These are phyloP conservation scores for Ormosia semicastrata DNA, from an alignment of 306 rosid species.

Conservation along the genomic window DNA sequence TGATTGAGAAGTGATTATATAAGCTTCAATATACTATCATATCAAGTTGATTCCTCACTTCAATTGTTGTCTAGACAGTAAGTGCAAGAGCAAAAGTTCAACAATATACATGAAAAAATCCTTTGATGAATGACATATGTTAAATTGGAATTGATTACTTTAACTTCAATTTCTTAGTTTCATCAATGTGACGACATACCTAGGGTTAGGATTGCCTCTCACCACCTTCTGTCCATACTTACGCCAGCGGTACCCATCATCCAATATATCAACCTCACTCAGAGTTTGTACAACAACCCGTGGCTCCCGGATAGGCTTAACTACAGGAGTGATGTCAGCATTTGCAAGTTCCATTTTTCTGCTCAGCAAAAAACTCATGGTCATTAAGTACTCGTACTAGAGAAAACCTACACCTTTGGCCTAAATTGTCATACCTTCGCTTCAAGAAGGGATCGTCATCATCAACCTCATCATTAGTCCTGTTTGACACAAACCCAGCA, in stretches of 20 bases:
- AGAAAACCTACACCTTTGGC: conserved; percentile 16
- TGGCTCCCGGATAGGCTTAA: conserved; percentile 95
- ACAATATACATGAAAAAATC: conserved; percentile 8
- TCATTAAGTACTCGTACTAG: conserved; percentile 18
- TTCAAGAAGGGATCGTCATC: conserved; percentile 85
- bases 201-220: conserved; percentile 98
- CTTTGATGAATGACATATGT: neutral
- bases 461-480: conserved; percentile 64
- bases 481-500: conserved; percentile 48
- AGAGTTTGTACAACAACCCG: conserved; percentile 96
- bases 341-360: conserved; percentile 85
- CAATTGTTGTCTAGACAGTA: neutral
- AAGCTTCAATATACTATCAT: conserved; percentile 8
- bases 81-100: neutral
- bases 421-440: conserved; percentile 61
- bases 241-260: conserved; percentile 99
- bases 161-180: conserved; percentile 11
- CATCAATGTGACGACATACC: conserved; percentile 49
- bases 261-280: conserved; percentile 98
- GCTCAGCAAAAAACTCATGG: conserved; percentile 31
- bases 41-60: neutral
- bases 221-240: conserved; percentile 99
- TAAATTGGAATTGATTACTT: conserved; percentile 14
- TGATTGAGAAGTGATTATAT: conserved; percentile 5
- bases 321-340: conserved; percentile 67